Base-by-base conservation (phyloP, 805 yeast genomes). In the Yarrowia divulgata region DNA sequence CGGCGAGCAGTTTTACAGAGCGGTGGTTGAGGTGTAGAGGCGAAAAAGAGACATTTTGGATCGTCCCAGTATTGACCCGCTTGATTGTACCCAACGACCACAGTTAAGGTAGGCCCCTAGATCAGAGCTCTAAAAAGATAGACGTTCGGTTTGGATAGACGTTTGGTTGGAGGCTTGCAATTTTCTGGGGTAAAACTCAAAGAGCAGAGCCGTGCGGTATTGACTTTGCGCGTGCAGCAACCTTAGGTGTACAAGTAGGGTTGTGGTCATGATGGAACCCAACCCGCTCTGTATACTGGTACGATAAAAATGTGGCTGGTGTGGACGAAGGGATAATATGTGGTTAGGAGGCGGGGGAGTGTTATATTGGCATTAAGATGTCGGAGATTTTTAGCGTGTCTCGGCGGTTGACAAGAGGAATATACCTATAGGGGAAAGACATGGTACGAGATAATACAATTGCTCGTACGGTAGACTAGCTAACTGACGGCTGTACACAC, bases 191-290 rank as follows among this genome's bases (percentile, higher is more conserved):
- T 54, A 54, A 57, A 57, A 40, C 49, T 57, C 35, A 16, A 57
- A 57, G 34, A 16, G 39, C 42, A 57, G 64, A 57, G 64, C 64
- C 64, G 64, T 42, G n/a, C 64, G 49, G 29, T 57, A 57, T 42
- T 18, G 46, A 42, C 64, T 57, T 57, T 14, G n/a, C 2, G 5
- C 49, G 9, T 16, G 49, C 64, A 57, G 60, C 34, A 49, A 49
- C 39, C 39, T 32, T 29, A 16, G 19, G 46, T 14, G 18, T 7
- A 49, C 13, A 13, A 16, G 55, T 16, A 49, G 55, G 39, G 55
- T 32, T 29, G 55, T 49, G 52, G 52, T 42, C 34, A 2, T n/a
- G n/a, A n/a, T n/a, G n/a, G n/a, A n/a, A n/a, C n/a, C n/a, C n/a
- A n/a, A n/a, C n/a, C n/a, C n/a, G n/a, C n/a, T 1, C 10, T 29